phyloP scores from a whole-genome alignment of 2,329 filamentous ascomycete genomes.

The Ophiognomonia clavigignenti-juglandacearum region DNA sequence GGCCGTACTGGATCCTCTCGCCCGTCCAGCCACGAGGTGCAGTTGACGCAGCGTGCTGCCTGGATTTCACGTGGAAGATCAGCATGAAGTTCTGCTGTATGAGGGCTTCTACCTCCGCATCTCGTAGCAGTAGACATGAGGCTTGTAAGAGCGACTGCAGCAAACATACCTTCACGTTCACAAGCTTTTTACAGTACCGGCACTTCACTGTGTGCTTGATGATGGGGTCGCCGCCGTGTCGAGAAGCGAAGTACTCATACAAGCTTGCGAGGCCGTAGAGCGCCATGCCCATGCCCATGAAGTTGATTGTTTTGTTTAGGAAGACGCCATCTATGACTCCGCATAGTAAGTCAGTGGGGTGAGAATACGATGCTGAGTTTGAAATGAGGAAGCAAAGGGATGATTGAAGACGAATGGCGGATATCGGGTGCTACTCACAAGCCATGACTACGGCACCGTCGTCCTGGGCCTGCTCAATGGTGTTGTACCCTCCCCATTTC shows the following conservation, averaged over 20 bases:
- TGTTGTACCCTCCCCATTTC: conserved; percentile 58
- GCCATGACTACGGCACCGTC: conserved; percentile 70
- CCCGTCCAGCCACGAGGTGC: conserved; percentile 48
- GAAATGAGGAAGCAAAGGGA: no score
- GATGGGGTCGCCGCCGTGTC: conserved; percentile 61
- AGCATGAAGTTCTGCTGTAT: neutral
- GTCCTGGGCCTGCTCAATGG: conserved; percentile 60
- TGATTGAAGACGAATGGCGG: neutral
- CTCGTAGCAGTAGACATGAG: neutral
- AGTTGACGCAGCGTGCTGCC: conserved; percentile 43
- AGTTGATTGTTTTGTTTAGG: conserved; percentile 60
- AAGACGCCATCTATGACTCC: conserved; percentile 45
- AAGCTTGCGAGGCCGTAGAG: conserved; percentile 59
- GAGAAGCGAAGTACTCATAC: conserved; percentile 57
- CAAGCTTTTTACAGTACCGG: conserved; percentile 59
- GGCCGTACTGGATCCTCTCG: conserved; percentile 33
- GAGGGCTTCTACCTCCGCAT: neutral
- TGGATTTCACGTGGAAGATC: conserved; percentile 16
- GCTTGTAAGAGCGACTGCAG: neutral
- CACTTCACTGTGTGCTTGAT: conserved; percentile 68
- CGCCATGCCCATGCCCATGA: conserved; percentile 59
- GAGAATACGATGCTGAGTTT: no score
- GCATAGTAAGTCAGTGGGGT: no score
- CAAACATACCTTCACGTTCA: conserved; percentile 55
- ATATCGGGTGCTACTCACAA: neutral